phyloP scores from a whole-genome alignment of 768 basidiomycete genomes.

The Xerocomus brunneocitrinus region DNA sequence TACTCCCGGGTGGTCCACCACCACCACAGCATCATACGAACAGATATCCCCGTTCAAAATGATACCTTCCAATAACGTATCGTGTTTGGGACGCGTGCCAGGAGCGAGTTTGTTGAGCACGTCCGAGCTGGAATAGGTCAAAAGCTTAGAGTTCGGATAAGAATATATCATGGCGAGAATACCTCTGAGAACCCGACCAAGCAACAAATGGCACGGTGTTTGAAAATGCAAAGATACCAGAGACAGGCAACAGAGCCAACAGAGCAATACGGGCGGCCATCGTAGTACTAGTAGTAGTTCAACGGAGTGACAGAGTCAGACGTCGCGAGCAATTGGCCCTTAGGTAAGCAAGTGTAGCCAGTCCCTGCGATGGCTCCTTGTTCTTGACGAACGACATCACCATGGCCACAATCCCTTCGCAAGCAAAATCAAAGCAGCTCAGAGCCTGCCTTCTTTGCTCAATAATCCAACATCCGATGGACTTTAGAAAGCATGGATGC shows the following conservation, averaged over 20 bases:
- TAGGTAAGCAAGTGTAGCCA: constrained; percentile 13
- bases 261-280: constrained; percentile 45
- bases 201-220: constrained; percentile 61
- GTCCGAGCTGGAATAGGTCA: constrained; percentile 38
- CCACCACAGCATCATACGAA: constrained; percentile 57
- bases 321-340: background rate
- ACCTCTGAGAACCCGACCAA: constrained; percentile 65
- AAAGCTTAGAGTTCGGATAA: background rate
- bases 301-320: too few species aligned
- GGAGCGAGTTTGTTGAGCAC: constrained; percentile 41
- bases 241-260: constrained; percentile 41
- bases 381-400: background rate
- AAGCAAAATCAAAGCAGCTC: constrained; percentile 66
- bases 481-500: constrained; percentile 84
- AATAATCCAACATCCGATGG: constrained; percentile 74
- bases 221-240: constrained; percentile 48
- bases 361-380: too few species aligned
- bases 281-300: background rate
- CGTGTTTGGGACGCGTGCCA: constrained; percentile 26
- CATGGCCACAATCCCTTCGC: constrained; percentile 49
- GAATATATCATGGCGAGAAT: background rate
- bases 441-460: constrained; percentile 94
- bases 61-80: constrained; percentile 42
- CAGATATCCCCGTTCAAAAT: constrained; percentile 48
- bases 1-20: constrained; percentile 73